Conservation (phyloP, 305 asterid species). For the Fraxinus paxiana region DNA sequence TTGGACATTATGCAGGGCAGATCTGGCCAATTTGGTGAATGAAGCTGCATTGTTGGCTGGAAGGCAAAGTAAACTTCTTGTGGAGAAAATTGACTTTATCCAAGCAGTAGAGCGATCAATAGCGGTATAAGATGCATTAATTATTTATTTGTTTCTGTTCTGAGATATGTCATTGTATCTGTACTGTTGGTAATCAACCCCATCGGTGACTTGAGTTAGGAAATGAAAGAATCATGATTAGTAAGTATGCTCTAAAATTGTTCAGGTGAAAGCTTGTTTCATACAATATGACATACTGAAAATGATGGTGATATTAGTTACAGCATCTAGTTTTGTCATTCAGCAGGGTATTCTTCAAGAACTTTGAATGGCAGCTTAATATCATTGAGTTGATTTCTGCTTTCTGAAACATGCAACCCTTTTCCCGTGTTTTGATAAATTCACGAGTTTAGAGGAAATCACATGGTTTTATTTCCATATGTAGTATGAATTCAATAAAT, state of each 20-base stretch:
- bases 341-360: not conserved
- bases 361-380: not conserved
- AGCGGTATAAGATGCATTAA: slow-evolving; percentile 54
- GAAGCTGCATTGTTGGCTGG: slow-evolving; percentile 99
- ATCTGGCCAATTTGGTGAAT: slow-evolving; percentile 95
- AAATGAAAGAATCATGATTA: slow-evolving; percentile 2
- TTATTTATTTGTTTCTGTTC: slow-evolving; percentile 15
- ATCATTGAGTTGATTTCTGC: not conserved
- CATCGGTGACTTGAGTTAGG: slow-evolving; percentile 11
- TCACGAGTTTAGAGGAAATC: not conserved
- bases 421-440: not conserved
- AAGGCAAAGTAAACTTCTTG: slow-evolving; percentile 64
- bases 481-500: not conserved
- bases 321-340: not conserved
- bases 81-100: slow-evolving; percentile 84
- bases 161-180: not conserved
- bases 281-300: not conserved
- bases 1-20: slow-evolving; percentile 70
- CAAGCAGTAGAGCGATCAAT: slow-evolving; percentile 97
- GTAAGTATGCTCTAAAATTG: not conserved
- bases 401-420: not conserved
- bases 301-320: slow-evolving; percentile 2
- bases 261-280: slow-evolving; percentile 12
- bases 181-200: not conserved
- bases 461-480: not conserved